These are phyloP conservation scores for Naganishia friedmannii DNA, from an alignment of 768 basidiomycete species.

Conservation along the genomic window DNA sequence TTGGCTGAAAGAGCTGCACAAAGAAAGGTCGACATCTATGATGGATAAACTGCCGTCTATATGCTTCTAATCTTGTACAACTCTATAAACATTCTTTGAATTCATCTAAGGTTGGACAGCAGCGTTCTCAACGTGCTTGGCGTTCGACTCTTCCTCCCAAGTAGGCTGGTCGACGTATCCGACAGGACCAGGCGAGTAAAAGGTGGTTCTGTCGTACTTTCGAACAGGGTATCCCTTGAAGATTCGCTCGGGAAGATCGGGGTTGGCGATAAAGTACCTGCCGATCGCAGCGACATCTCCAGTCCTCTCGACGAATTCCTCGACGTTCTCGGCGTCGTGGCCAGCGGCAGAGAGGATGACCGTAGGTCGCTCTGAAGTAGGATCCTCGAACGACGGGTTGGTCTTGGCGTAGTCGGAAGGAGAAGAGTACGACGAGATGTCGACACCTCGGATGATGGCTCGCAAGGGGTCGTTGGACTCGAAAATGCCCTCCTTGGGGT, in stretches of 20 bases:
- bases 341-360: slow-evolving; percentile 31
- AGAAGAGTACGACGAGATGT: slow-evolving; percentile 13
- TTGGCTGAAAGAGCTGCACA: too few relatives aligned
- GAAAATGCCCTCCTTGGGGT: slow-evolving; percentile 26
- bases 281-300: slow-evolving; percentile 37
- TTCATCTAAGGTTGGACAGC: slow-evolving; percentile 17
- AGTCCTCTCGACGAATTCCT: slow-evolving; percentile 32
- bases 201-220: slow-evolving; percentile 36
- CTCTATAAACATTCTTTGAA: slow-evolving; percentile 3
- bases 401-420: slow-evolving; percentile 31
- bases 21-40: background rate
- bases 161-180: slow-evolving; percentile 36
- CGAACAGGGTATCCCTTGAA: slow-evolving; percentile 23
- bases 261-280: slow-evolving; percentile 36
- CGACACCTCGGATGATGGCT: slow-evolving; percentile 36
- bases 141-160: slow-evolving; percentile 5
- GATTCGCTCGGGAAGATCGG: slow-evolving; percentile 37
- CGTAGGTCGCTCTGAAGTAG: slow-evolving; percentile 28
- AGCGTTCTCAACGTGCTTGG: slow-evolving; percentile 15
- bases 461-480: slow-evolving; percentile 36
- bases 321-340: slow-evolving; percentile 29
- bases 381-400: slow-evolving; percentile 34
- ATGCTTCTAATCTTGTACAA: slow-evolving; percentile 15
- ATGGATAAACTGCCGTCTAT: background rate
- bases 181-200: slow-evolving; percentile 33